These are phyloP conservation scores for Candida arabinofermentans DNA, from an alignment of 805 yeast genomes.

Conservation along the genomic window DNA sequence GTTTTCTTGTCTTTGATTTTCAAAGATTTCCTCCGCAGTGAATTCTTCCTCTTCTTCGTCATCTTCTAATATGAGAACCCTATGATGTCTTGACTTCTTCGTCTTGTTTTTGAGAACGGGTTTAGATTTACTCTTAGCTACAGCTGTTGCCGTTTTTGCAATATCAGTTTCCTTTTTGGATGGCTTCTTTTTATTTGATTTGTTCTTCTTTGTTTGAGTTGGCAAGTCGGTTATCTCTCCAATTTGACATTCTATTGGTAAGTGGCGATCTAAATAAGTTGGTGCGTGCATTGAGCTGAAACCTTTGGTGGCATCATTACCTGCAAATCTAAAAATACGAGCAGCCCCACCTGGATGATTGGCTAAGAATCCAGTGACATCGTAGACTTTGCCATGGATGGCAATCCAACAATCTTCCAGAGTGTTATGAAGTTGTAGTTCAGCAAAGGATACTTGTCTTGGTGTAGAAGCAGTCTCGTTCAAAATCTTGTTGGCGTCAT, in stretches of 20 bases:
- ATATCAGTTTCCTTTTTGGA: constrained; percentile 13
- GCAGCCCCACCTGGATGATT: constrained; percentile 46
- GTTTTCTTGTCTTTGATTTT: constrained; percentile 33
- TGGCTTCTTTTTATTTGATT: constrained; percentile 26
- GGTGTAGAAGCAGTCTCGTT: neutral
- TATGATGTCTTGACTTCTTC: constrained; percentile 31
- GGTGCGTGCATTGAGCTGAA: constrained; percentile 27
- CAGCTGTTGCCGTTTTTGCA: neutral
- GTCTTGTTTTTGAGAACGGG: constrained; percentile 18
- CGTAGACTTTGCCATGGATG: constrained; percentile 50
- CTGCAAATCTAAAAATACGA: constrained; percentile 42
- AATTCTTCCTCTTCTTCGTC: constrained; percentile 1
- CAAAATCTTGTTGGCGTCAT: neutral
- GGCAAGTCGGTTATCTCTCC: constrained; percentile 33
- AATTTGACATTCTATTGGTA: constrained; percentile 28
- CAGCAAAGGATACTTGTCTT: constrained; percentile 16
- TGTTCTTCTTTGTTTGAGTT: constrained; percentile 21
- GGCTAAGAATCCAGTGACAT: constrained; percentile 38
- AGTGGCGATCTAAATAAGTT: constrained; percentile 22
- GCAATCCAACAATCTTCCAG: constrained; percentile 81
- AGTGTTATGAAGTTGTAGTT: constrained; percentile 45
- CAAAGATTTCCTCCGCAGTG: constrained; percentile 25
- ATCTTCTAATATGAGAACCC: constrained; percentile 40
- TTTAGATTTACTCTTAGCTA: neutral
- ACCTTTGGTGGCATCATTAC: constrained; percentile 42